Evolutionary conservation across 805 yeast species (phyloP).

Genomic region (Torulaspora indica): DNA sequence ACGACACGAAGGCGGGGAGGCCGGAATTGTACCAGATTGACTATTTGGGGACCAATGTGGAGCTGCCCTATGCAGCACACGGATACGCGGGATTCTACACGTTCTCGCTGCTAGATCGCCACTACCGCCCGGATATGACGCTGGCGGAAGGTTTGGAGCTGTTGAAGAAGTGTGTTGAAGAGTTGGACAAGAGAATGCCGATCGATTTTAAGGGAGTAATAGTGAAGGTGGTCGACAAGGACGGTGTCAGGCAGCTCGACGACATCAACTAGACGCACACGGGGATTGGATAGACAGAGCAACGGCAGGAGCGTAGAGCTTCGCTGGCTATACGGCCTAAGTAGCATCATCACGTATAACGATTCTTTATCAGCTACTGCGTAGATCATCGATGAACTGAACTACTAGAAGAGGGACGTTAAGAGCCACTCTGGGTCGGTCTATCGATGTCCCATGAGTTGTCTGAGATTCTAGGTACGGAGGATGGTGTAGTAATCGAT

Average conservation of each 20-base stretch:
- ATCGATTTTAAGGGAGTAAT: conserved; percentile 87
- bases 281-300: conserved; percentile 1
- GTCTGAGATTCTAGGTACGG: conserved; percentile 32
- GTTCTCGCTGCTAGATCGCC: conserved; percentile 83
- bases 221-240: conserved; percentile 61
- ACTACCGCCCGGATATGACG: conserved; percentile 72
- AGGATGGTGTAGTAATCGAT: conserved; percentile 45
- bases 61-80: conserved; percentile 94
- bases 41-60: conserved; percentile 86
- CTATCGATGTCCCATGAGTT: conserved; percentile 17
- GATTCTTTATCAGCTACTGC: conserved; percentile 1
- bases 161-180: conserved; percentile 67
- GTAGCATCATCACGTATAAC: conserved; percentile 7
- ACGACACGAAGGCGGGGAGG: conserved; percentile 50
- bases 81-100: conserved; percentile 98
- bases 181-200: conserved; percentile 64
- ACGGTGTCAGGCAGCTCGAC: conserved; percentile 48
- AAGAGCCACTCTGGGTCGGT: not conserved
- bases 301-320: not conserved
- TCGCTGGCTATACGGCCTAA: conserved; percentile 1
- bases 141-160: conserved; percentile 74
- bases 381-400: not conserved
- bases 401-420: not conserved
- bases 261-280: conserved; percentile 17
- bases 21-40: conserved; percentile 86